Base-by-base conservation (phyloP, 305 asterid genomes). In the Solanum hybrid region DNA sequence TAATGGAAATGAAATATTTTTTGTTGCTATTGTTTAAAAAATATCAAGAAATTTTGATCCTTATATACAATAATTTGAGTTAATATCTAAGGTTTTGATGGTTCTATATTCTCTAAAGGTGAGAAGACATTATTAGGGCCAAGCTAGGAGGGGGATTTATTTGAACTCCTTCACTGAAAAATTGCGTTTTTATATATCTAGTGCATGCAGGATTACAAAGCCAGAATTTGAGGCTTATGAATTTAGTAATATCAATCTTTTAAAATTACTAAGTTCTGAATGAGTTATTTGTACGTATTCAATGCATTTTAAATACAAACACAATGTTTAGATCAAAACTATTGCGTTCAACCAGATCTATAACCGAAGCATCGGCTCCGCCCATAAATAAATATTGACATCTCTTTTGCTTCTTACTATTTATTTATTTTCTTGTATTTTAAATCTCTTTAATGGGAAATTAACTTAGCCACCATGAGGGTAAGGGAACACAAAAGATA, bases 141-240 rank as follows among this genome's bases (percentile, higher is more conserved):
- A 1, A 14, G 41, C 13, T 32, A 17, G 41, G 14, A 3, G 17
- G 4, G 68, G 4, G 68, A 1, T 34, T 79, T 2, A 76, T 3
- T 10, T 20, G 0, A 34, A 20, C 9, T 79, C 3, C 3, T 76
- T 76, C 10, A 4, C 1, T 4, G 1, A 17, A 76, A 31, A 76
- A 17, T 76, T 76, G 8, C 0, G 2, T 33, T 20, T 33, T 4
- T 20, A 0, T 9, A 33, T 33, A 32, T 33, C 12, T 10, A 4
- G 3, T 20, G 0, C 0, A 78, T 33, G 27, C 0, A 17, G 0
- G 3, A 20, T 1, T 7, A 13, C 8, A 11, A 3, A 36, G 2
- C 0, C 1, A 79, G 1, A 22, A 34, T 79, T 34, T 34, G 1
- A 10, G 10, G 39, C 5, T 10, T 34, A 34, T 79, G 20, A 2